Base-by-base conservation (phyloP, 495 filamentous ascomycete species). In the Aspergillus asperescens region DNA sequence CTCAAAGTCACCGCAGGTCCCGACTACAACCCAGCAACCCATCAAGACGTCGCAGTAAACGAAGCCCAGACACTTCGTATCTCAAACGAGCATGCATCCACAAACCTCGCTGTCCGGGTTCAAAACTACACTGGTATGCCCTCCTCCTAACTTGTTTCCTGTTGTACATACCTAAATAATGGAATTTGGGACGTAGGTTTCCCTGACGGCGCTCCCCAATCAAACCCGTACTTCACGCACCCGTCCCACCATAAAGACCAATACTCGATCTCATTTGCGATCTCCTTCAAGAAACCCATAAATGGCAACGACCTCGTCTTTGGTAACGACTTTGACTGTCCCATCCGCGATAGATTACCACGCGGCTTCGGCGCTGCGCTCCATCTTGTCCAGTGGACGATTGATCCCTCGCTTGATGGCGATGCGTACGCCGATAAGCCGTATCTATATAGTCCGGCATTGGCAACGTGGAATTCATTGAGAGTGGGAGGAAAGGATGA, bases 311-410 rank as follows among this genome's bases (percentile, higher is more conserved):
- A 89, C 48, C 77, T 96, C 1, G 77, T 96, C 28, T 95, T 90
- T 52, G 92, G 92, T 15, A 96, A 96, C 65, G 87, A 95, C 69
- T 96, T 96, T 54, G 89, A 93, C 58, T 79, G 84, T 22, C 88
- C 91, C 0, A 88, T 98, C 51, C 81, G 88, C 32, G 84, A 93
- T 58, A 77, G 83, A n/a, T 74, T 98, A 0, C 93, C 93, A 0
- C 86, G 86, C 0, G 92, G 90, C 5, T 95, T 96, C 64, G 77
- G 77, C 43, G 81, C 85, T 0, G 89, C 89, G 0, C 82, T 95
- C 66, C 84, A 80, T 24, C 80, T 95, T 5, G 88, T 90, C 13
- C 88, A 87, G 64, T 91, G 88, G 83, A 80, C 79, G 56, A 79
- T 96, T 39, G 93, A 98, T 62, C 92, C 92, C 0, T 85, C 88